Percentiles rank a stretch among this genome's conserved stretches.
Conservation (phyloP, 805 yeast species). For the Saccharomycopsis malanga region DNA sequence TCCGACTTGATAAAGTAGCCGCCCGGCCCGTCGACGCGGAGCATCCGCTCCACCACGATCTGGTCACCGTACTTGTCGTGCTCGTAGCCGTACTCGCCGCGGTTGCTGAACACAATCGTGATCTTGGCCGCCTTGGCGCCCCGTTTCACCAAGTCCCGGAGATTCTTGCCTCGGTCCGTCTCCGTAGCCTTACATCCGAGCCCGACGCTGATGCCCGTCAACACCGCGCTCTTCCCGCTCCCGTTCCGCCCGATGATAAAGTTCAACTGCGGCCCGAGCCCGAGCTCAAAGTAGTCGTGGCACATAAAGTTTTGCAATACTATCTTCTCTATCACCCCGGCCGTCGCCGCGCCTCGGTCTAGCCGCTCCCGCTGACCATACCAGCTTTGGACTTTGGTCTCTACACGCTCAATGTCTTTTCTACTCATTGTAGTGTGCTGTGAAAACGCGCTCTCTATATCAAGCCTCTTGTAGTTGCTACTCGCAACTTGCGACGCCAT, state of each 20-base stretch:
- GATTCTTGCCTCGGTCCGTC: slow-evolving; percentile 74
- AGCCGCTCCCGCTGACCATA: slow-evolving; percentile 4
- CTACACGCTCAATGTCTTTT: not conserved
- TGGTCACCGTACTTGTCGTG: slow-evolving; percentile 60
- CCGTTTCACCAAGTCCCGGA: slow-evolving; percentile 66
- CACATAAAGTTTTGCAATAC: slow-evolving; percentile 79
- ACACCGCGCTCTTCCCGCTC: slow-evolving; percentile 81
- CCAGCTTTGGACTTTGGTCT: too few relatives aligned
- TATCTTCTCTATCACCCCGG: slow-evolving; percentile 66
- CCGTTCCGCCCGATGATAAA: slow-evolving; percentile 89
- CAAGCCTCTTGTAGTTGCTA: not conserved
- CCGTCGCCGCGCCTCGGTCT: slow-evolving; percentile 22
- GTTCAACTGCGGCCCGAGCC: slow-evolving; percentile 72
- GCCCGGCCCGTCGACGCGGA: slow-evolving; percentile 46
- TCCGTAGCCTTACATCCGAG: slow-evolving; percentile 83
- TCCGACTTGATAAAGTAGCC: slow-evolving; percentile 50
- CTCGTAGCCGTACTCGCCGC: slow-evolving; percentile 54
- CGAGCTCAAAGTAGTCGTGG: slow-evolving; percentile 71
- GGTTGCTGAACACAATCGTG: slow-evolving; percentile 55
- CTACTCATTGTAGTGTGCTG: slow-evolving; percentile 7
- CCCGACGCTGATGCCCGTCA: slow-evolving; percentile 83
- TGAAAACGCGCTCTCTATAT: slow-evolving; percentile 9
- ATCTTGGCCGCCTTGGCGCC: slow-evolving; percentile 68
- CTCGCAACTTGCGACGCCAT: slow-evolving; percentile 6
- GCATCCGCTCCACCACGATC: slow-evolving; percentile 62